A percentile compares a stretch with the other conserved stretches of the same genome.
Evolutionary conservation across 192 early-diverging fungal species (phyloP).

Genomic region (Kickxella alabastrina): DNA sequence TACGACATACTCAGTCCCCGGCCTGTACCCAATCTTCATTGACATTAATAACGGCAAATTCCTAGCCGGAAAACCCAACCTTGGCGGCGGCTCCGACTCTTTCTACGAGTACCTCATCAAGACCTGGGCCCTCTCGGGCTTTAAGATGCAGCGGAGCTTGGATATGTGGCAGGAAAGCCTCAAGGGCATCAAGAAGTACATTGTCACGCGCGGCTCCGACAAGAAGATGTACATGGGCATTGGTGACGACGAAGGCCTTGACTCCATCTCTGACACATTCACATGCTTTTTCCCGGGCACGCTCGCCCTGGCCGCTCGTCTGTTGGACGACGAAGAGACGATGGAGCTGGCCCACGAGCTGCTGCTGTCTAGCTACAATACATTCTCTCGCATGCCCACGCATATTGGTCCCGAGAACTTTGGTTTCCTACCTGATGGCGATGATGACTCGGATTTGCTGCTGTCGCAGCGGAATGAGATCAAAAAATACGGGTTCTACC

Average conservation of each 20-base stretch:
- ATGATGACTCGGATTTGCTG: slow-evolving; percentile 33
- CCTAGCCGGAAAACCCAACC: slow-evolving; percentile 57
- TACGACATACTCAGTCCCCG: slow-evolving; percentile 42
- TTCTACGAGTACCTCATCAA: slow-evolving; percentile 97
- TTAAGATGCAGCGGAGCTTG: slow-evolving; percentile 41
- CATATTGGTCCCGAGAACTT: slow-evolving; percentile 50
- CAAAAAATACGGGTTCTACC: slow-evolving; percentile 48
- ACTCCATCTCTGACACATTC: slow-evolving; percentile 50
- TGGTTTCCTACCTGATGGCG: slow-evolving; percentile 45
- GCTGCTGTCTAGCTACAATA: slow-evolving; percentile 38
- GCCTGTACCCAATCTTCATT: slow-evolving; percentile 77
- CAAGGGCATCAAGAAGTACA: slow-evolving; percentile 39
- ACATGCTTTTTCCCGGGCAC: slow-evolving; percentile 51
- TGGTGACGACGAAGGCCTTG: slow-evolving; percentile 45
- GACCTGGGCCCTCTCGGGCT: slow-evolving; percentile 76
- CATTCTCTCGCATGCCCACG: slow-evolving; percentile 46
- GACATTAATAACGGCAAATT: slow-evolving; percentile 51
- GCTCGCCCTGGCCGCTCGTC: slow-evolving; percentile 43
- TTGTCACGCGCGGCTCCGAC: slow-evolving; percentile 43
- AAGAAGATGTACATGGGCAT: slow-evolving; percentile 50
- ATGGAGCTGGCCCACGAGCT: slow-evolving; percentile 38
- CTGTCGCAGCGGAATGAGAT: slow-evolving; percentile 30
- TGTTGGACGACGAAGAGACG: slow-evolving; percentile 35
- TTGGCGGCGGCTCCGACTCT: slow-evolving; percentile 85
- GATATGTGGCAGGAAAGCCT: slow-evolving; percentile 51